Evolutionary conservation across 2,329 filamentous ascomycete species (phyloP).

Genomic region (Xylaria sp.): DNA sequence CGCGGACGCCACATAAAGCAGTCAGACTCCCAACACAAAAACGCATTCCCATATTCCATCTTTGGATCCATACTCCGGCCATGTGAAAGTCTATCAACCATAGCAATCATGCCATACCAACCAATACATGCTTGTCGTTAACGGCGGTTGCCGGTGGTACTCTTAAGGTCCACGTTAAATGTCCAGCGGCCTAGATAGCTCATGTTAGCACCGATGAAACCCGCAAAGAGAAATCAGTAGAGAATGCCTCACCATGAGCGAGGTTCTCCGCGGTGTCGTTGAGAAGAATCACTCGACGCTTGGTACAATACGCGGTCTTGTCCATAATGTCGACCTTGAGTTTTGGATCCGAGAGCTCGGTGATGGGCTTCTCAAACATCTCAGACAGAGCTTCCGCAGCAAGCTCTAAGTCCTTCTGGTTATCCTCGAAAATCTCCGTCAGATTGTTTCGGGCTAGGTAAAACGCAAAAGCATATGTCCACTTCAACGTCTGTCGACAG

Average conservation of each 20-base stretch:
- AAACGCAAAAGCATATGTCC: slow-evolving; percentile 98
- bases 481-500: slow-evolving; percentile 97
- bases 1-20: neutral
- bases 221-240: neutral
- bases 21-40: neutral
- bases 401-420: slow-evolving; percentile 96
- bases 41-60: slow-evolving; percentile 9
- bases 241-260: slow-evolving; percentile 62
- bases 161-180: slow-evolving; percentile 32
- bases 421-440: slow-evolving; percentile 97
- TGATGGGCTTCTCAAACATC: slow-evolving; percentile 97
- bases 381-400: slow-evolving; percentile 95
- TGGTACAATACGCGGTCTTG: slow-evolving; percentile 95
- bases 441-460: slow-evolving; percentile 95
- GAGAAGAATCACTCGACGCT: slow-evolving; percentile 80
- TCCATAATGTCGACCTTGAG: slow-evolving; percentile 98
- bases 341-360: slow-evolving; percentile 77
- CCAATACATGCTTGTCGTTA: slow-evolving; percentile 6
- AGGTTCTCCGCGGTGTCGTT: slow-evolving; percentile 92
- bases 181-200: slow-evolving; percentile 29
- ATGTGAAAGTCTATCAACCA: slow-evolving; percentile 17
- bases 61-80: slow-evolving; percentile 16
- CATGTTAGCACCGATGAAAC: neutral
- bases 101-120: slow-evolving; percentile 4
- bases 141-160: slow-evolving; percentile 12